A percentile compares a stretch with the other conserved stretches of the same genome.
Conservation (phyloP, 352 stramenopile genomes). For the Globisporangium megalacanthum region DNA sequence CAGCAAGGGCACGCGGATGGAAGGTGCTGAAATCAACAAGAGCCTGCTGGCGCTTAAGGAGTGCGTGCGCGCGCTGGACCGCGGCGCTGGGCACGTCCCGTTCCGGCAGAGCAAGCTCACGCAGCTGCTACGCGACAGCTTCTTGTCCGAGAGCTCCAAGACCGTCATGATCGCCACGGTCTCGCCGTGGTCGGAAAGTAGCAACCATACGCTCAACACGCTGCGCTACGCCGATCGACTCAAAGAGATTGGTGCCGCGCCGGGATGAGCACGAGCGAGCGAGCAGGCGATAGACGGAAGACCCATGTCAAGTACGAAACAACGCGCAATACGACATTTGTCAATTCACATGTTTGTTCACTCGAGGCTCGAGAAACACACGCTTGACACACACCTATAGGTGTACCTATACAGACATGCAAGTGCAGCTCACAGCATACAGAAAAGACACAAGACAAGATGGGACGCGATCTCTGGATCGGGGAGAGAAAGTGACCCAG, state of each 20-base stretch:
- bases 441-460: too few relatives aligned
- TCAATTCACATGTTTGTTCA: too few relatives aligned
- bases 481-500: too few relatives aligned
- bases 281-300: too few relatives aligned
- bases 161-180: conserved; percentile 75
- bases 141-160: conserved; percentile 52
- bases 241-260: conserved; percentile 1
- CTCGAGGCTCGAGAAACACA: too few relatives aligned
- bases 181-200: conserved; percentile 67
- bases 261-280: conserved; percentile 17
- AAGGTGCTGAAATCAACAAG: conserved; percentile 83
- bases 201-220: conserved; percentile 74
- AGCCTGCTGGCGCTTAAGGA: conserved; percentile 80
- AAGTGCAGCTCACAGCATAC: background rate
- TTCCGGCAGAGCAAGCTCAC: conserved; percentile 72
- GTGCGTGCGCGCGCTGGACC: conserved; percentile 66
- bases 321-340: too few relatives aligned
- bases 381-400: too few relatives aligned
- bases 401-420: conserved; percentile 41
- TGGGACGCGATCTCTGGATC: too few relatives aligned
- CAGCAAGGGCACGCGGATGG: conserved; percentile 26
- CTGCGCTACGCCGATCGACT: conserved; percentile 39
- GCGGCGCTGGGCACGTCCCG: conserved; percentile 52
- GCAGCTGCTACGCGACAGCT: conserved; percentile 64
- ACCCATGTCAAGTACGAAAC: too few relatives aligned